phyloP scores from a whole-genome alignment of 2,329 filamentous ascomycete genomes.

The Hypoxylon sp. region DNA sequence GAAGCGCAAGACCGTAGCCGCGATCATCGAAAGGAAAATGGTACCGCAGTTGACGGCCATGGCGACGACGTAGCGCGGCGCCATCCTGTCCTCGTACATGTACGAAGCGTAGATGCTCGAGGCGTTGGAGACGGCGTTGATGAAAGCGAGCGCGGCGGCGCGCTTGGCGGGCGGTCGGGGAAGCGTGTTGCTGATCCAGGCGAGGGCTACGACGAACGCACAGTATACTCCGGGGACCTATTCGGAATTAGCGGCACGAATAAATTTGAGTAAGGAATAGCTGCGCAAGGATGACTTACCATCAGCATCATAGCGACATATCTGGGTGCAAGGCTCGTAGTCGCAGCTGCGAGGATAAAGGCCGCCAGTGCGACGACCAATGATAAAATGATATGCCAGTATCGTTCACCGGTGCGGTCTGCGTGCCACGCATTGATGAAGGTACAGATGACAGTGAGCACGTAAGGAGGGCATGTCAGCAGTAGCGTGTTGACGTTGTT shows the following conservation, averaged over 20 bases:
- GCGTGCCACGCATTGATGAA: constrained; percentile 77
- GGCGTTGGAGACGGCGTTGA: constrained; percentile 78
- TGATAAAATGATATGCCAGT: constrained; percentile 73
- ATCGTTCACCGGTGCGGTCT: constrained; percentile 77
- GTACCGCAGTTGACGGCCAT: constrained; percentile 77
- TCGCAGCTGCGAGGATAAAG: constrained; percentile 76
- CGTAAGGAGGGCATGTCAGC: constrained; percentile 74
- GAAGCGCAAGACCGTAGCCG: constrained; percentile 71
- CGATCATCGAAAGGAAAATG: constrained; percentile 71
- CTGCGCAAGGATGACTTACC: constrained; percentile 53
- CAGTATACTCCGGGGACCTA: constrained; percentile 70
- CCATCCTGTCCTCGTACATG: constrained; percentile 68
- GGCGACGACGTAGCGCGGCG: constrained; percentile 63
- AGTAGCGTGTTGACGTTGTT: constrained; percentile 69
- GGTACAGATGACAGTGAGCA: constrained; percentile 70
- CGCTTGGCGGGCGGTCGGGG: constrained; percentile 81
- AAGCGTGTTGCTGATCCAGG: constrained; percentile 82
- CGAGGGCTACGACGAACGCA: constrained; percentile 74
- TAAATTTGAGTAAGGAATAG: neutral
- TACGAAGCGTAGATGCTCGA: constrained; percentile 77
- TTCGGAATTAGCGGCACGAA: constrained; percentile 9
- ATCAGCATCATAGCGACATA: constrained; percentile 81
- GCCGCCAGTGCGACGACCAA: constrained; percentile 70
- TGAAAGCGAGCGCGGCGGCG: constrained; percentile 75
- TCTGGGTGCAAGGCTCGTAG: constrained; percentile 68